These are phyloP conservation scores for Haematococcus sp. DNA, from an alignment of 139 green algal genomes.

Conservation along the genomic window DNA sequence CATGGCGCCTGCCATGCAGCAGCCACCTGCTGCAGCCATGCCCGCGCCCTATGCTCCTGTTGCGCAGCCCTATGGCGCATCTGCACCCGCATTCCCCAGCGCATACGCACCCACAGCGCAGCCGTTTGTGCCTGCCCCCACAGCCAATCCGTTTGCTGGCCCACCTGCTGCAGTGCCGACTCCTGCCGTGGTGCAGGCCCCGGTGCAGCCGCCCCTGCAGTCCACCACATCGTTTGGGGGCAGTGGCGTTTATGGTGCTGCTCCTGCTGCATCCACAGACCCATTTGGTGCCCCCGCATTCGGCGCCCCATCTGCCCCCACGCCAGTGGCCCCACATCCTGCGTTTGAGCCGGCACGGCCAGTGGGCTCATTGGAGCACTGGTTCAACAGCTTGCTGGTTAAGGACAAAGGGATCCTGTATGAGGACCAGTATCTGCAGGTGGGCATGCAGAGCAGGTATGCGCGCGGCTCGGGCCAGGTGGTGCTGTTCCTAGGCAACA, in stretches of 20 bases:
- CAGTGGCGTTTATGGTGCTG: not conserved
- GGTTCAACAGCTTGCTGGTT: slow-evolving; percentile 39
- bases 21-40: not conserved
- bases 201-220: slow-evolving; percentile 1
- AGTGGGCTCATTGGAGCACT: slow-evolving; percentile 39
- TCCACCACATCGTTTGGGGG: too few species aligned
- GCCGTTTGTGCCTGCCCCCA: too few species aligned
- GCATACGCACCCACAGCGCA: too few species aligned
- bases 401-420: slow-evolving; percentile 87
- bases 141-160: too few species aligned
- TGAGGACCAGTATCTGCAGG: slow-evolving; percentile 90
- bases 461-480: slow-evolving; percentile 52
- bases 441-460: slow-evolving; percentile 82
- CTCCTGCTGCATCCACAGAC: too few species aligned
- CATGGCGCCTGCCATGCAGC: slow-evolving; percentile 1
- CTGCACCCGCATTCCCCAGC: too few species aligned
- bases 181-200: not conserved
- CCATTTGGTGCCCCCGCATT: slow-evolving; percentile 16
- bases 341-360: slow-evolving; percentile 24
- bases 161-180: too few species aligned
- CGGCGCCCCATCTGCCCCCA: not conserved
- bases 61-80: too few species aligned
- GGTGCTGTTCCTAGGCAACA: slow-evolving; percentile 91
- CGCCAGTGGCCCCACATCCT: not conserved
- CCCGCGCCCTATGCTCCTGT: too few species aligned